Conservation (phyloP, 2,329 filamentous ascomycete genomes). For the Ophiostoma sp. region DNA sequence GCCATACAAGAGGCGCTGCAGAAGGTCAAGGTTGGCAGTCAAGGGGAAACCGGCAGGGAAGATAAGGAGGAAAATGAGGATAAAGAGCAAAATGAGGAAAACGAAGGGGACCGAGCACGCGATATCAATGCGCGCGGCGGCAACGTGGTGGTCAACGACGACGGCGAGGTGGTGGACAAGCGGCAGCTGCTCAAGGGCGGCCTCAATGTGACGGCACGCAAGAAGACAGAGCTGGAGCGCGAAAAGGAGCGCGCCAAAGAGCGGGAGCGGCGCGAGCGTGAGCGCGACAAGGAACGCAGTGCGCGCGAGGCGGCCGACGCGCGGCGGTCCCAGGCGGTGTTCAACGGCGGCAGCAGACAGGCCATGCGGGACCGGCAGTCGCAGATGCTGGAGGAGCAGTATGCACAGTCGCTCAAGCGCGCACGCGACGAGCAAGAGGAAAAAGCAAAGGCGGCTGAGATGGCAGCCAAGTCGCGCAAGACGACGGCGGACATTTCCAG, state of each 20-base stretch:
- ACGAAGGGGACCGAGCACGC: slow-evolving; percentile 52
- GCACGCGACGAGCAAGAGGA: slow-evolving; percentile 65
- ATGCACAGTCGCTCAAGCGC: slow-evolving; percentile 67
- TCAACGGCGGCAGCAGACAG: slow-evolving; percentile 50
- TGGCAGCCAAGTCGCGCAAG: slow-evolving; percentile 69
- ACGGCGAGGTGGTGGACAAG: slow-evolving; percentile 78
- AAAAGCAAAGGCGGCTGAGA: slow-evolving; percentile 55
- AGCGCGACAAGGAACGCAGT: slow-evolving; percentile 8
- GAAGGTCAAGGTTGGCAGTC: slow-evolving; percentile 25
- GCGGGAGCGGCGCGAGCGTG: slow-evolving; percentile 4
- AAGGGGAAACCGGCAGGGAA: slow-evolving; percentile 35
- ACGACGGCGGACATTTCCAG: slow-evolving; percentile 70
- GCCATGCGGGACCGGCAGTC: slow-evolving; percentile 71
- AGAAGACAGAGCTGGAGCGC: slow-evolving; percentile 44
- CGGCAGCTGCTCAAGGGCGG: slow-evolving; percentile 71
- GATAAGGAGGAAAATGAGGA: slow-evolving; percentile 36
- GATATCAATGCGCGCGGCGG: slow-evolving; percentile 61
- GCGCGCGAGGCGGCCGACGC: slow-evolving; percentile 24
- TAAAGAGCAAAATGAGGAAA: slow-evolving; percentile 40
- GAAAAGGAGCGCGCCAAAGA: slow-evolving; percentile 17
- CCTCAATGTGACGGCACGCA: slow-evolving; percentile 64
- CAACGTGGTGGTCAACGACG: slow-evolving; percentile 67
- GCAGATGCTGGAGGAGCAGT: slow-evolving; percentile 71
- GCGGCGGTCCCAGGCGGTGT: slow-evolving; percentile 34
- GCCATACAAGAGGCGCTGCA: slow-evolving; percentile 63